phyloP scores from a whole-genome alignment of 176 grass and related monocot species.

The Rhynchospora tenuis region DNA sequence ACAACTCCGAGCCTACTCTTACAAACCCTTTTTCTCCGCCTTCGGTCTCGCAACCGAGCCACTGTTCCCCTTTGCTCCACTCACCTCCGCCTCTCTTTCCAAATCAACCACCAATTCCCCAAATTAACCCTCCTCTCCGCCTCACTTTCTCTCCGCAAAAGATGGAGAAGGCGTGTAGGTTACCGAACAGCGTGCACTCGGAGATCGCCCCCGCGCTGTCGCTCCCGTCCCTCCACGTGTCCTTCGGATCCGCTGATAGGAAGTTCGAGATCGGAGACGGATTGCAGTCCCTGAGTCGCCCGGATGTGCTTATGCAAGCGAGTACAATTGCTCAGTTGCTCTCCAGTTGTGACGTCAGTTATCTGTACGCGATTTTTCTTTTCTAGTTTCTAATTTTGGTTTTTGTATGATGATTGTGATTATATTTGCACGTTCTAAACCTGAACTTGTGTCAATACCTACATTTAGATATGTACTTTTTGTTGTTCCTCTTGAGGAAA shows the following conservation, averaged over 20 bases:
- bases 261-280: conserved; percentile 40
- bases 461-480: not conserved
- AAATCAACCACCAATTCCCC: not conserved
- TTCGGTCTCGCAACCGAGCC: conserved; percentile 6
- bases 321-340: conserved; percentile 75
- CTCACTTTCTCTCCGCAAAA: not conserved
- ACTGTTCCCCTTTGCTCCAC: conserved; percentile 2
- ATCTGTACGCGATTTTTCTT: conserved; percentile 41
- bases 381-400: not conserved
- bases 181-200: conserved; percentile 76
- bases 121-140: not conserved
- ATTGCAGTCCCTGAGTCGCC: conserved; percentile 47
- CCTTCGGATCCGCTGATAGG: conserved; percentile 53
- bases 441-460: not conserved
- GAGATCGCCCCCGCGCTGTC: conserved; percentile 68
- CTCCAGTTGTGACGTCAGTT: conserved; percentile 60
- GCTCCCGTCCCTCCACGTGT: conserved; percentile 57
- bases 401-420: not conserved
- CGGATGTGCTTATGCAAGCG: conserved; percentile 73
- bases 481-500: not conserved
- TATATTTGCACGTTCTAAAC: not conserved
- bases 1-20: conserved; percentile 5
- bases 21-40: not conserved
- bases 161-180: conserved; percentile 72
- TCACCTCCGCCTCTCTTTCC: not conserved